phyloP scores from a whole-genome alignment of 2,329 filamentous ascomycete species.

The Beauveria bassiana region DNA sequence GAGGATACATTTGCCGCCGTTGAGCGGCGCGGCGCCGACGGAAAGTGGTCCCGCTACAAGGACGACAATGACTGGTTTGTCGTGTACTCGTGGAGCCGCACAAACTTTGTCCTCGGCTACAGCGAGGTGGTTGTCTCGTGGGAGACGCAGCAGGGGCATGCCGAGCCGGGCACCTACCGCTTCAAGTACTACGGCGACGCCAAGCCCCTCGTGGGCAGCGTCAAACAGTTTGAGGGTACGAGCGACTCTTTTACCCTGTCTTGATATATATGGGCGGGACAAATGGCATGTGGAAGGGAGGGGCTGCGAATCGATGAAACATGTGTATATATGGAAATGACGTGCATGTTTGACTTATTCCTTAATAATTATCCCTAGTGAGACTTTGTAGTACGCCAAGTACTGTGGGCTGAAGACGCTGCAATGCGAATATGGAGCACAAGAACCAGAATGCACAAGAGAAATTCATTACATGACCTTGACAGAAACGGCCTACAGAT shows the following conservation, averaged over 20 bases:
- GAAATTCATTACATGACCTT: no score
- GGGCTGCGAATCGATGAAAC: background rate
- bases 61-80: conserved; percentile 79
- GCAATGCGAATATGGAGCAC: background rate
- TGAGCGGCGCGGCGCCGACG: conserved; percentile 46
- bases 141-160: conserved; percentile 47
- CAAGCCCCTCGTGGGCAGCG: conserved; percentile 54
- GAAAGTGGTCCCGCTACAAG: conserved; percentile 56
- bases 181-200: conserved; percentile 79
- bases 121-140: conserved; percentile 75
- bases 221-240: conserved; percentile 62
- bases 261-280: background rate
- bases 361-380: background rate
- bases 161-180: conserved; percentile 61
- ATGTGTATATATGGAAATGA: background rate
- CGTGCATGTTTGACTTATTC: background rate
- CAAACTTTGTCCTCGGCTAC: conserved; percentile 59
- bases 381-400: background rate
- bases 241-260: conserved; percentile 43
- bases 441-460: background rate
- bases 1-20: conserved; percentile 72
- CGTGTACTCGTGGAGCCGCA: conserved; percentile 71
- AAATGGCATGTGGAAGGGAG: no score
- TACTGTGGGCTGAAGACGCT: no score
- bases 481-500: no score